Percentiles rank a stretch among this genome's conserved stretches.
Evolutionary conservation across 1,139 yeast species (phyloP).

Genomic region (Suhomyces wounanorum): DNA sequence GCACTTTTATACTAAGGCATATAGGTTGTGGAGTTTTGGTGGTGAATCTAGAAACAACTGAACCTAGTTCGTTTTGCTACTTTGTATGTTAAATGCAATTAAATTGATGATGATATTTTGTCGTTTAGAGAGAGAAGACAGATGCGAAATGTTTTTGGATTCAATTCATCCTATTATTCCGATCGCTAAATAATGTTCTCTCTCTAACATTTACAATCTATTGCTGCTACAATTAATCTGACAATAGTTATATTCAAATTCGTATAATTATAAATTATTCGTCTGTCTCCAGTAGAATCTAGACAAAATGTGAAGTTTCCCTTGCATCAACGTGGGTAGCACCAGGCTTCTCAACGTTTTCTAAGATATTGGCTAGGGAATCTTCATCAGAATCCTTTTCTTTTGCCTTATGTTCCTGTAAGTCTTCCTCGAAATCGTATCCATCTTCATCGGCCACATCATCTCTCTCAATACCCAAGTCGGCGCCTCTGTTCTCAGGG

Average conservation of each 20-base stretch:
- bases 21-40: no score
- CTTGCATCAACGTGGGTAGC: not conserved
- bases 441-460: constrained; percentile 17
- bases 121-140: no score
- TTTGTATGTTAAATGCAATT: no score
- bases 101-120: no score
- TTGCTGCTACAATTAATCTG: not conserved
- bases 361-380: constrained; percentile 5
- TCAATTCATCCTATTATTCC: no score
- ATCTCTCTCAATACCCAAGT: constrained; percentile 21
- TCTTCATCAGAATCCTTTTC: constrained; percentile 12
- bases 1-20: no score
- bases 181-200: no score
- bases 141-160: no score
- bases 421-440: constrained; percentile 11
- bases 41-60: no score
- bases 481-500: constrained; percentile 63
- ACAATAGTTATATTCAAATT: not conserved
- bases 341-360: constrained; percentile 3
- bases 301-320: not conserved
- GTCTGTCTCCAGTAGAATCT: not conserved
- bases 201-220: not conserved
- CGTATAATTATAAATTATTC: not conserved
- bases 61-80: no score
- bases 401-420: constrained; percentile 8